phyloP scores from a whole-genome alignment of 2,329 filamentous ascomycete genomes.

The Cryoendolithus antarcticus region DNA sequence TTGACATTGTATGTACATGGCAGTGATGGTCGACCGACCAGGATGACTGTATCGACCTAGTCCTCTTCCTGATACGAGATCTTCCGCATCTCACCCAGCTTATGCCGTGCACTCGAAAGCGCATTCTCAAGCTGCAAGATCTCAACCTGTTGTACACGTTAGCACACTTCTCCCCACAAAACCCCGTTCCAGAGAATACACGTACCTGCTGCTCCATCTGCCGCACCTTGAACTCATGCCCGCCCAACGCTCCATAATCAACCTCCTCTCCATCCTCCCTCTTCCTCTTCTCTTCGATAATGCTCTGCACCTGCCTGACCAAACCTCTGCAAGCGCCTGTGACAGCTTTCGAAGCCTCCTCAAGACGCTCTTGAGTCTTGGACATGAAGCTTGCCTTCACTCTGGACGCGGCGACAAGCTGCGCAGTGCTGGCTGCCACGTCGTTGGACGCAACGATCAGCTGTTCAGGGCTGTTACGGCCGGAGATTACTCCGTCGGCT shows the following conservation, averaged over 20 bases:
- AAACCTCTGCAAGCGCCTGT: conserved; percentile 75
- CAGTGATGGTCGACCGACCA: no score
- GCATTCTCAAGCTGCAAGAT: conserved; percentile 90
- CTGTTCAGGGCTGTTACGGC: conserved; percentile 87
- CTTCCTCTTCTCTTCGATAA: conserved; percentile 71
- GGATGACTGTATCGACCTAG: conserved; percentile 1
- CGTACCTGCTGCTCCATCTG: conserved; percentile 99
- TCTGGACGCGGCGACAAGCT: conserved; percentile 86
- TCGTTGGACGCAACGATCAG: conserved; percentile 96
- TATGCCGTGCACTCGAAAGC: conserved; percentile 63
- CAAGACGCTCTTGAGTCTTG: conserved; percentile 84
- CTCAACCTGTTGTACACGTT: conserved; percentile 57
- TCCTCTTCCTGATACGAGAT: conserved; percentile 77
- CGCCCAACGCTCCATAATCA: conserved; percentile 78
- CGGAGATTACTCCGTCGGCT: conserved; percentile 85
- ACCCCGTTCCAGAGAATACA: conserved; percentile 10
- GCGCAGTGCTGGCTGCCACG: conserved; percentile 88
- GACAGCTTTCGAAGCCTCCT: conserved; percentile 85
- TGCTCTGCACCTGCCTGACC: conserved; percentile 84
- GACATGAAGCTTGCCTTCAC: conserved; percentile 98
- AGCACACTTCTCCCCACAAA: neutral
- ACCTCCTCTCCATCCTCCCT: conserved; percentile 65
- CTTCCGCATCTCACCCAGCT: conserved; percentile 95
- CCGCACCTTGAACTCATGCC: conserved; percentile 94
- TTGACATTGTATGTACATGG: no score